Evolutionary conservation across 2,329 filamentous ascomycete genomes (phyloP).

Genomic region (Trichoderma sp.): DNA sequence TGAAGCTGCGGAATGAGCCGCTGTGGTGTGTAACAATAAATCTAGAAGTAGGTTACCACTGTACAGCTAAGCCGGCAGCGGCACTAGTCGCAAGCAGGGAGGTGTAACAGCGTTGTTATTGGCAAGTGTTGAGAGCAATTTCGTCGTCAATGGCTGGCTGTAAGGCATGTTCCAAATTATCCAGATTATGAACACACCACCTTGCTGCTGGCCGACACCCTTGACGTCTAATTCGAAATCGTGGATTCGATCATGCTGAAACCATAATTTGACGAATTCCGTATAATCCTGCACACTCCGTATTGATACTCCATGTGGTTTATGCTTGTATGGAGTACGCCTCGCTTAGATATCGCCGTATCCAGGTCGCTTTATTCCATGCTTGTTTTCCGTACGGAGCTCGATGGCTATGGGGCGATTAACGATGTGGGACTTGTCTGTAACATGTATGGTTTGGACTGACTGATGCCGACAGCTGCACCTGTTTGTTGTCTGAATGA

Average conservation of each 20-base stretch:
- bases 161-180: not conserved
- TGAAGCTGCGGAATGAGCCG: not conserved
- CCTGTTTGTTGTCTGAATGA: not conserved
- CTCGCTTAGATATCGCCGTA: not conserved
- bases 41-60: not conserved
- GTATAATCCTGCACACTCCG: not conserved
- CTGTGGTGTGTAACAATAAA: not conserved
- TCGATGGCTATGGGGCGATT: not conserved
- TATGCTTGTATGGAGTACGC: not conserved
- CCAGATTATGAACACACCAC: constrained; percentile 10
- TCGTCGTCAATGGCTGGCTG: not conserved
- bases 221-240: not conserved
- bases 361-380: not conserved
- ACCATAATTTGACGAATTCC: not conserved
- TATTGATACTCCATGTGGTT: not conserved
- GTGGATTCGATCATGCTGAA: not conserved
- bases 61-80: not conserved
- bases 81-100: constrained; percentile 7
- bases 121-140: not conserved
- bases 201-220: not conserved
- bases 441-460: not conserved
- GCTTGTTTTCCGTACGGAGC: not conserved
- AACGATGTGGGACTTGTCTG: not conserved
- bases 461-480: not conserved
- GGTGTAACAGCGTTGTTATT: constrained; percentile 7